phyloP scores from a whole-genome alignment of 2,329 filamentous ascomycete species.

The Fusarium sp. region DNA sequence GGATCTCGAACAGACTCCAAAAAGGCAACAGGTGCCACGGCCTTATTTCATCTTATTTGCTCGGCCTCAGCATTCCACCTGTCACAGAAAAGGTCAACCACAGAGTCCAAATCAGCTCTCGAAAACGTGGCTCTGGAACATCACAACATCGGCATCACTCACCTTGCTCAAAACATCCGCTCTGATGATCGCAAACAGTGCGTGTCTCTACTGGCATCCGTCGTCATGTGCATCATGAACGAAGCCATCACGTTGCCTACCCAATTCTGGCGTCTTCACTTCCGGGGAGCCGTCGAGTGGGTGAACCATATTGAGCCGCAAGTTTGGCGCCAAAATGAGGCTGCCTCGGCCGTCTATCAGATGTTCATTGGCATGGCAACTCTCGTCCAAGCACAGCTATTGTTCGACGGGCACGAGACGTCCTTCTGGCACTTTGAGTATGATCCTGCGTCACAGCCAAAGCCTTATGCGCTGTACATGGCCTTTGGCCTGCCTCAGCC shows the following conservation, averaged over 20 bases:
- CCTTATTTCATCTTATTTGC: conserved; percentile 46
- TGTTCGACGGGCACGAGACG: conserved; percentile 36
- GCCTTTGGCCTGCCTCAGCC: conserved; percentile 43
- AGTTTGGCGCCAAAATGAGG: conserved; percentile 42
- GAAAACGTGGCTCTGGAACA: conserved; percentile 46
- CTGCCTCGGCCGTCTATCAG: conserved; percentile 43
- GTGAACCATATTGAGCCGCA: conserved; percentile 48
- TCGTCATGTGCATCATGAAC: conserved; percentile 46
- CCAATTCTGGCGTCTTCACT: conserved; percentile 44
- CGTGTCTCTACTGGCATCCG: conserved; percentile 38
- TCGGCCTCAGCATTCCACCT: conserved; percentile 45
- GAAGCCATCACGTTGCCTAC: conserved; percentile 46
- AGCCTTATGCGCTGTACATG: conserved; percentile 38
- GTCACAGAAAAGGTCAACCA: conserved; percentile 23
- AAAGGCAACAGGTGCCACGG: conserved; percentile 39
- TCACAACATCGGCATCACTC: conserved; percentile 46
- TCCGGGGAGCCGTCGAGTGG: conserved; percentile 46
- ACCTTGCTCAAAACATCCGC: conserved; percentile 45
- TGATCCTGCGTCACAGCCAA: conserved; percentile 41
- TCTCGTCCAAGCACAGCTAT: conserved; percentile 40
- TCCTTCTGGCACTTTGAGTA: conserved; percentile 41
- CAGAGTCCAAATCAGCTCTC: conserved; percentile 30
- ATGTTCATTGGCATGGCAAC: conserved; percentile 47
- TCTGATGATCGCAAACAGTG: conserved; percentile 44
- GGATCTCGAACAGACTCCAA: conserved; percentile 41